Evolutionary conservation across 352 stramenopile species (phyloP), one percentile per base, ranked within the genome.

Genomic region (Globisporangium viniferum): DNA sequence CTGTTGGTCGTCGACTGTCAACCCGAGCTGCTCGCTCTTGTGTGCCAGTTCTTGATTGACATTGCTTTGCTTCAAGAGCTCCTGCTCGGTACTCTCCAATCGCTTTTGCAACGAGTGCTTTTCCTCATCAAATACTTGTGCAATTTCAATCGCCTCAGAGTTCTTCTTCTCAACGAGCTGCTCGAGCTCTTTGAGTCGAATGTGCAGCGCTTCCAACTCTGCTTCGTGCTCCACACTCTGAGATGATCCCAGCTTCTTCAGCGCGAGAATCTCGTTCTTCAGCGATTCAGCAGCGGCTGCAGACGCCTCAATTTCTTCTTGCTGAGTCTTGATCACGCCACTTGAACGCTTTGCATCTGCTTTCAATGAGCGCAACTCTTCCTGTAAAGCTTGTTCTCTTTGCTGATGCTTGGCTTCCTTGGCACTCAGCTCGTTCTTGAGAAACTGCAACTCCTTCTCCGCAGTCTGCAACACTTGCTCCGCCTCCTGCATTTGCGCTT

Each of bases 91-190:
- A 71, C 80, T 69, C 18, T 67, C 60, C 5, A 77, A 31, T 35
- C 77, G 73, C 29, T 74, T 62, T 31, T 78, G 24, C 24, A 85
- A 59, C 2, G 63, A 67, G 10, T 55, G 24, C 33, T 77, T 84
- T 27, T 77, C 68, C 4, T 31, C 27, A 49, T 72, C 8, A 18
- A 81, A 70, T 14, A 36, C 15, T 49, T 68, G 55, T 49, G 79
- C 60, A 2, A 54, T 41, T 20, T 79, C 70, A 20, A 61, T 62
- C 24, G 73, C 78, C 29, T 63, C 49, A 9, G 67, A 66, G 29
- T 66, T 68, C 62, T 82, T 84, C 58, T 73, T 71, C 3, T 66
- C 73, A n/a, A 77, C 41, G 27, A 75, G 63, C 56, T 78, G 73
- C 55, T 82, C 71, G 12, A 79, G 70, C 33, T 69, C 78, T 62